These are phyloP conservation scores for Lentinula aciculospora DNA, from an alignment of 768 basidiomycete genomes.

Conservation along the genomic window DNA sequence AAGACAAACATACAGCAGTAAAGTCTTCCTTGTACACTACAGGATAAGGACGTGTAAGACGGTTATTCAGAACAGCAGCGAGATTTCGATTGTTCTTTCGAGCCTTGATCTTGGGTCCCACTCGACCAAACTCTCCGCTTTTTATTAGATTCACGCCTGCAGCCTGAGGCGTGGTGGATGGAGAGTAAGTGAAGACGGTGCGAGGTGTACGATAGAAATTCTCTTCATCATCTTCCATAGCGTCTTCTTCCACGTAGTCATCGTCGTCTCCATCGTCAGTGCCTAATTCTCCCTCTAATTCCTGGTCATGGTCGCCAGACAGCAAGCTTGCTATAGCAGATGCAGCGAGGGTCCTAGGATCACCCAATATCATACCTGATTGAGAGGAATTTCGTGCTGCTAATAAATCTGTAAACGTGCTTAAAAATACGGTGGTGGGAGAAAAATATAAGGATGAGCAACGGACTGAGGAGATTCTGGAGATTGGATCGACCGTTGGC, in stretches of 20 bases:
- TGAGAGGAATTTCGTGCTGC: not conserved
- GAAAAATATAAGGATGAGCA: not conserved
- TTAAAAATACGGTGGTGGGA: not conserved
- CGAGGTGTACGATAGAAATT: constrained; percentile 13
- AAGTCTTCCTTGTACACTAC: constrained; percentile 45
- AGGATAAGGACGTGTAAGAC: constrained; percentile 28
- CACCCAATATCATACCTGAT: not conserved
- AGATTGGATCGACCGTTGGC: not conserved
- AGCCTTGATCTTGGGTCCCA: constrained; percentile 43
- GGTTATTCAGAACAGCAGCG: constrained; percentile 41
- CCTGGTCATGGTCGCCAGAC: not conserved
- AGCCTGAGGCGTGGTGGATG: constrained; percentile 52
- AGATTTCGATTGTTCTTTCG: constrained; percentile 39
- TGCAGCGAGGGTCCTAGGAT: not conserved
- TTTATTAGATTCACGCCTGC: constrained; percentile 61
- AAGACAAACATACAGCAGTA: constrained; percentile 38
- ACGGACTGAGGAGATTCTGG: not conserved
- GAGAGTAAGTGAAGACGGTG: constrained; percentile 26
- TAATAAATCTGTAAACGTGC: not conserved
- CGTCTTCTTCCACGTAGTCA: constrained; percentile 27
- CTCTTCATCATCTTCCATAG: constrained; percentile 10
- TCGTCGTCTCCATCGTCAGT: constrained; percentile 31
- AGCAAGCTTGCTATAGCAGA: not conserved
- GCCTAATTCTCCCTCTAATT: constrained; percentile 12
- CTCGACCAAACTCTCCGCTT: constrained; percentile 76